Percentiles rank a stretch among this genome's conserved stretches.
These are phyloP conservation scores for Gypsophila paniculata DNA, from an alignment of 179 eudicot species.

Conservation along the genomic window DNA sequence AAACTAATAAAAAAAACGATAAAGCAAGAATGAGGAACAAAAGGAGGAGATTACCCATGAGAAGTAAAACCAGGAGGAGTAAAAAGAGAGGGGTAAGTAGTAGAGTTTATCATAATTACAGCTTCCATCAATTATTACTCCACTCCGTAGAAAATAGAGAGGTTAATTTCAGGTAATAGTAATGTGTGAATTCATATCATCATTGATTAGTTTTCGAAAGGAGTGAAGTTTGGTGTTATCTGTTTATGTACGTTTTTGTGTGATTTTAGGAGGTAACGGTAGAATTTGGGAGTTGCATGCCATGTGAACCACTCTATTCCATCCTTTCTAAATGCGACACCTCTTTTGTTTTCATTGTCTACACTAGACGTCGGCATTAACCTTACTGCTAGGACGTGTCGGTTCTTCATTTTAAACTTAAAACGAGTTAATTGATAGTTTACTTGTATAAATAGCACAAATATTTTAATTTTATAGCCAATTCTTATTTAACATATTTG, in stretches of 20 bases:
- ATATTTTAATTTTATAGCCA: too few species aligned
- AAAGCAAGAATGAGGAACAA: too few species aligned
- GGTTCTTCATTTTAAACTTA: too few species aligned
- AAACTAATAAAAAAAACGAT: background rate
- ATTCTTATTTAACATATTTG: too few species aligned
- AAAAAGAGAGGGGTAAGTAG: conserved; percentile 7
- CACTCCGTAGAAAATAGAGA: too few species aligned
- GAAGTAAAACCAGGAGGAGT: background rate
- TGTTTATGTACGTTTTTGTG: too few species aligned
- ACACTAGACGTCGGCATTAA: background rate
- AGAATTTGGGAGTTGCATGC: background rate
- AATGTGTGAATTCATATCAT: background rate
- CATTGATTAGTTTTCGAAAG: background rate
- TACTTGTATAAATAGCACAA: too few species aligned
- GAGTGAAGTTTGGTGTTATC: too few species aligned
- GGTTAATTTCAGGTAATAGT: too few species aligned
- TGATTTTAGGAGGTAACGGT: too few species aligned
- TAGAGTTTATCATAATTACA: conserved; percentile 18
- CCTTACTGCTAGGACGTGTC: too few species aligned
- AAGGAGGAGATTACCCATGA: conserved; percentile 9
- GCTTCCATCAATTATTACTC: conserved; percentile 1
- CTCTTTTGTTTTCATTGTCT: background rate
- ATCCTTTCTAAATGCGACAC: background rate
- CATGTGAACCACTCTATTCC: conserved; percentile 20
- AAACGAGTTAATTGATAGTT: too few species aligned